These are phyloP conservation scores for Aspergillus ostianus DNA, from an alignment of 495 filamentous ascomycete genomes.

Conservation along the genomic window DNA sequence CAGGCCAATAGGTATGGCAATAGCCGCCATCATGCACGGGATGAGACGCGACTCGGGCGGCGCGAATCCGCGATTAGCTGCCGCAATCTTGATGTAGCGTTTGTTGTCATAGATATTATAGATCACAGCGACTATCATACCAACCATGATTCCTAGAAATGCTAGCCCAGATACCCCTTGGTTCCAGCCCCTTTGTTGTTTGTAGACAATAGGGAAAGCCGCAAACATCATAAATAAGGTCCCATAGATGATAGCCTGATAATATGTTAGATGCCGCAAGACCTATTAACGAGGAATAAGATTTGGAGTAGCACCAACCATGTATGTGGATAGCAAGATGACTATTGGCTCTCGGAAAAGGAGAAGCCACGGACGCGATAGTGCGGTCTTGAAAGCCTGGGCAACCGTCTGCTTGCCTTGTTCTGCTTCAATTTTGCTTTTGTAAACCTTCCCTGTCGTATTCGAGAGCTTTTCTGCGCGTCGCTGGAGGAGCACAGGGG, in stretches of 20 bases:
- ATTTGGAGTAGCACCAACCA: slow-evolving; percentile 20
- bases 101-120: slow-evolving; percentile 30
- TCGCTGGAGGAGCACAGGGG: slow-evolving; percentile 51
- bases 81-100: slow-evolving; percentile 21
- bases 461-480: slow-evolving; percentile 48
- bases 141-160: slow-evolving; percentile 68
- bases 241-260: slow-evolving; percentile 56
- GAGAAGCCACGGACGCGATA: slow-evolving; percentile 44
- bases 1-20: slow-evolving; percentile 33
- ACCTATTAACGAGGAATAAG: no score
- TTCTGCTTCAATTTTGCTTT: slow-evolving; percentile 46
- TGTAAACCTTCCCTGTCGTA: slow-evolving; percentile 52
- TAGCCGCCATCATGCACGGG: slow-evolving; percentile 22
- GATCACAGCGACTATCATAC: slow-evolving; percentile 58
- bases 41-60: slow-evolving; percentile 33
- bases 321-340: slow-evolving; percentile 57
- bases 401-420: slow-evolving; percentile 26
- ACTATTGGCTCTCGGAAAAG: slow-evolving; percentile 65
- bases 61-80: slow-evolving; percentile 15
- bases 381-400: slow-evolving; percentile 41
- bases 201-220: slow-evolving; percentile 69
- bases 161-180: slow-evolving; percentile 61
- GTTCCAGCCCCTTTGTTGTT: slow-evolving; percentile 63
- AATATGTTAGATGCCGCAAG: no score
- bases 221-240: slow-evolving; percentile 73